Base-by-base conservation (phyloP, 305 asterid genomes). In the Fraxinus angustifolia region DNA sequence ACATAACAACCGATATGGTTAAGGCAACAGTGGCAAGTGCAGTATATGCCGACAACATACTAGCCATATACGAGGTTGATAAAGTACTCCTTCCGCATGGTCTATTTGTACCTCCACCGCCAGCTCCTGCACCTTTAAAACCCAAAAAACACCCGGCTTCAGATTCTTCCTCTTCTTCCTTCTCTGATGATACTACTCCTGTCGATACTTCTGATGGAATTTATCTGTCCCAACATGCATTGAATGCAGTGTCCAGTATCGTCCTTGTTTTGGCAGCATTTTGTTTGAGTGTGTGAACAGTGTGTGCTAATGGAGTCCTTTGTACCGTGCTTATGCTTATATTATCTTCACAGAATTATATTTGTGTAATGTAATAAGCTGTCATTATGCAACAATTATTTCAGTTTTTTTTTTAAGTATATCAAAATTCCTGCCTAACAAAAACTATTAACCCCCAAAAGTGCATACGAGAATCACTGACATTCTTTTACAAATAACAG, bases 21-120 rank as follows among this genome's bases (percentile, higher is more conserved):
- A 87, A 87, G 30, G 89, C 96, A 1, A 87, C 92, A 1, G 84
- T 93, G 73, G 82, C 84, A 40, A 81, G 76, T 79, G 83, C 91
- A 0, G 21, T 93, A 0, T 88, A 87, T 77, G 84, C 89, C 0
- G 91, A 90, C 42, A 70, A 71, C 19, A 92, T 87, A 80, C 82
- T 93, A 11, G 97, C 97, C 0, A 87, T 91, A 28, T 91, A 92
- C 60, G 86, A 90, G 81, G 88, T 92, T 38, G 93, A 93, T 53
- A 83, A 89, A 40, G 97, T 92, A 78, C 89, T 92, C 79, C 87
- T 93, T 3, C 94, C 97, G 0, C 86, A 84, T 74, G 84, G 76
- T 78, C 86, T 93, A 36, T 91, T 88, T 65, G 75, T 76, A 21
- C 31, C 92, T 35, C 92, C 91, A 0, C 74, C 92, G 19, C 91